Evolutionary conservation across 176 grass and related monocot species (phyloP).

Genomic region (Raddia guianensis): DNA sequence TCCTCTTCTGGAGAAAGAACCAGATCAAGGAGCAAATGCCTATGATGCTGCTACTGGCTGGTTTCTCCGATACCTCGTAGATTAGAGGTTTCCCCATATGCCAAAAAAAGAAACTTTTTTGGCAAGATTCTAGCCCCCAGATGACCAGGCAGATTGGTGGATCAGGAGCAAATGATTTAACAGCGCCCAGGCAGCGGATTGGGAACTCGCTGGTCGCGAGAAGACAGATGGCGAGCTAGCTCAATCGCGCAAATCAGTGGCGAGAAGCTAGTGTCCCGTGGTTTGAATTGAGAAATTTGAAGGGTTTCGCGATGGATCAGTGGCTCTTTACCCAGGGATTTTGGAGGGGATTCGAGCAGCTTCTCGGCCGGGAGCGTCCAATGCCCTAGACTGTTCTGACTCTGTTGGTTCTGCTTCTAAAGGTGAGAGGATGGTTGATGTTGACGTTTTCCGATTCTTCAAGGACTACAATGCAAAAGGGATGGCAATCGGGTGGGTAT

Average conservation of each 20-base stretch:
- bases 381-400: constrained; percentile 39
- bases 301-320: constrained; percentile 19
- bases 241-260: constrained; percentile 15
- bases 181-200: constrained; percentile 8
- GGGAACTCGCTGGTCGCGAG: not conserved
- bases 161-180: not conserved
- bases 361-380: constrained; percentile 27
- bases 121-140: not conserved
- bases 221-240: not conserved
- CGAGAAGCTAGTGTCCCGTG: not conserved
- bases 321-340: constrained; percentile 38
- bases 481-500: too few relatives aligned
- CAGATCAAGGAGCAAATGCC: constrained; percentile 84
- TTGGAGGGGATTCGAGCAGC: constrained; percentile 46
- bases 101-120: not conserved
- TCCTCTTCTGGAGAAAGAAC: constrained; percentile 92
- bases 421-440: not conserved
- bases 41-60: constrained; percentile 80
- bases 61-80: constrained; percentile 92
- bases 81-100: constrained; percentile 84
- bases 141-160: constrained; percentile 4
- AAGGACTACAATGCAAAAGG: constrained; percentile 2
- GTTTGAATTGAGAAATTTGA: constrained; percentile 28
- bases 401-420: not conserved
- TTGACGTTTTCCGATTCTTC: not conserved